A percentile compares a stretch with the other conserved stretches of the same genome.
These are phyloP conservation scores for Euphorbia peplus DNA, from an alignment of 345 rosid genomes.

Conservation along the genomic window DNA sequence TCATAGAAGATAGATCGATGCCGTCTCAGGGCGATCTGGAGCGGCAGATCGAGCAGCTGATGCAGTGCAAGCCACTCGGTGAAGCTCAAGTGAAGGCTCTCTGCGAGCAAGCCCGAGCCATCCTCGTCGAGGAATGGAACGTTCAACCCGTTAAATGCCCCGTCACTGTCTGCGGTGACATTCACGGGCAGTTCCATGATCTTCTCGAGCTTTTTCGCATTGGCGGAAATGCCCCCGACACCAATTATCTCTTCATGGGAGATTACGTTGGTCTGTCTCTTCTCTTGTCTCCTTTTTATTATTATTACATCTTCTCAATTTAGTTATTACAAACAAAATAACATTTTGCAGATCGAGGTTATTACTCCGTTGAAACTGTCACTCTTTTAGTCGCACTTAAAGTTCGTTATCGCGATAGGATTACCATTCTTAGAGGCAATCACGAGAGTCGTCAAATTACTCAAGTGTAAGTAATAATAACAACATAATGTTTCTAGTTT, in stretches of 20 bases:
- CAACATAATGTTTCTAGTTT: no score
- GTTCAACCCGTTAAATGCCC: slow-evolving; percentile 54
- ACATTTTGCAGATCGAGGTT: slow-evolving; percentile 30
- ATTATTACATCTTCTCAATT: no score
- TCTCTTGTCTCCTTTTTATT: no score
- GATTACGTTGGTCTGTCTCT: slow-evolving; percentile 44
- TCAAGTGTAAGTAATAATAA: slow-evolving; percentile 45
- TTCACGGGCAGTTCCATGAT: slow-evolving; percentile 55
- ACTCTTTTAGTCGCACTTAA: slow-evolving; percentile 35
- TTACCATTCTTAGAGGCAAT: slow-evolving; percentile 35
- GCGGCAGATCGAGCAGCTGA: slow-evolving; percentile 35
- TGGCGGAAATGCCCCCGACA: slow-evolving; percentile 51
- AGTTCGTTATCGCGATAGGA: slow-evolving; percentile 38
- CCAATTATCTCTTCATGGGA: slow-evolving; percentile 57
- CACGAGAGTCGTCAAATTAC: slow-evolving; percentile 38
- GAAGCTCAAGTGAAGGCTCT: slow-evolving; percentile 38
- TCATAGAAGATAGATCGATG: slow-evolving; percentile 14
- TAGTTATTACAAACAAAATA: no score
- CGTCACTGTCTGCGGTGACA: slow-evolving; percentile 54
- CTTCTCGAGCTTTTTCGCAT: slow-evolving; percentile 54
- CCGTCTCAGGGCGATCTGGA: slow-evolving; percentile 34
- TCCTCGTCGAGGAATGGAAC: slow-evolving; percentile 55
- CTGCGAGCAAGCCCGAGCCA: slow-evolving; percentile 45
- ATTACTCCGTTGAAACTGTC: slow-evolving; percentile 39
- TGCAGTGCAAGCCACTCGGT: slow-evolving; percentile 34